Percentiles rank a stretch among this genome's conserved stretches.
Evolutionary conservation across 768 basidiomycete species (phyloP).

Genomic region (Leucocoprinus birnbaumii): DNA sequence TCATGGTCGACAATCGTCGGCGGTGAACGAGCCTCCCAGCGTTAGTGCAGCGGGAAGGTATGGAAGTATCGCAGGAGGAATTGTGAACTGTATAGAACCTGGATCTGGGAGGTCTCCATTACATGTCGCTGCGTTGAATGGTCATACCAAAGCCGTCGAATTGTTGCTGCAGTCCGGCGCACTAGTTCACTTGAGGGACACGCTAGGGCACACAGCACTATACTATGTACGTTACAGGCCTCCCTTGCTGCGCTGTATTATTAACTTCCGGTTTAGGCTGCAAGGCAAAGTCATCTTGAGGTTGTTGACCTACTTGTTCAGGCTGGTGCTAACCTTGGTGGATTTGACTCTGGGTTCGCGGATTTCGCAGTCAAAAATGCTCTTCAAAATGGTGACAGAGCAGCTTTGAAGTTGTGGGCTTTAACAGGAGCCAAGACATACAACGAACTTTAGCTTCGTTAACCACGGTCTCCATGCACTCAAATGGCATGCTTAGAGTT

Average conservation of each 20-base stretch:
- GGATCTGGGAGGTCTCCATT: slow-evolving; percentile 74
- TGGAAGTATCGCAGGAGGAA: slow-evolving; percentile 55
- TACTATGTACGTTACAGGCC: slow-evolving; percentile 59
- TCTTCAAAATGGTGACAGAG: slow-evolving; percentile 36
- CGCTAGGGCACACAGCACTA: slow-evolving; percentile 77
- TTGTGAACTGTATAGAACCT: slow-evolving; percentile 70
- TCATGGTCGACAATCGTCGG: slow-evolving; percentile 4
- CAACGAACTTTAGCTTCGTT: neutral
- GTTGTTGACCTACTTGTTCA: slow-evolving; percentile 64
- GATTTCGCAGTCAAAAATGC: slow-evolving; percentile 39
- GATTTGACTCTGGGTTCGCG: slow-evolving; percentile 63
- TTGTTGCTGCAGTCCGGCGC: slow-evolving; percentile 71
- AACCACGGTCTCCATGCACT: too few species aligned
- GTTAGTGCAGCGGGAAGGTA: slow-evolving; percentile 17
- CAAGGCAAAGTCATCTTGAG: slow-evolving; percentile 62
- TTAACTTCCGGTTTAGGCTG: slow-evolving; percentile 48
- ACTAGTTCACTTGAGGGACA: slow-evolving; percentile 78
- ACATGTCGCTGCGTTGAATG: slow-evolving; percentile 76
- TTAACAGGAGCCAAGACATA: slow-evolving; percentile 42
- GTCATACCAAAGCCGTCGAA: slow-evolving; percentile 41
- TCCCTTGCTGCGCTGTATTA: neutral
- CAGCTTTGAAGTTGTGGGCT: slow-evolving; percentile 48
- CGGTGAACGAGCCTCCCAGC: slow-evolving; percentile 19
- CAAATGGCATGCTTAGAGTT: too few species aligned
- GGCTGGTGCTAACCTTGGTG: slow-evolving; percentile 73